Base-by-base conservation (phyloP, 129 eudicot genomes). In the Chrysanthemum lavandulifolium region DNA sequence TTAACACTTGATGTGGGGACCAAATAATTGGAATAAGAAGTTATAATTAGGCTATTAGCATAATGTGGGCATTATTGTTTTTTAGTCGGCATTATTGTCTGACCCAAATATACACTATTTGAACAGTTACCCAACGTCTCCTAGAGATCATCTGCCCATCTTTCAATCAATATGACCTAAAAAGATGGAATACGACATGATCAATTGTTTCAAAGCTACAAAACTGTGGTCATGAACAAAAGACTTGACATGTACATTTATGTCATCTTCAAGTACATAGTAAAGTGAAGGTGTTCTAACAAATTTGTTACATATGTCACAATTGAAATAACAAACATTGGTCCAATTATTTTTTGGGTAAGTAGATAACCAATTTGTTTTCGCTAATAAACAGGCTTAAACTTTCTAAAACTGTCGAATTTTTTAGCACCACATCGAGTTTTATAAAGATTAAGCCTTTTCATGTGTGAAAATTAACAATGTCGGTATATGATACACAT, bases 11-110 rank as follows among this genome's bases (percentile, higher is more conserved):
- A 40, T 59, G 82, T 78, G 82, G 77, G 64, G 81, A 52, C 73
- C 72, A 64, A 16, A 61, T 8, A 66, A 78, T 63, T 71, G 76
- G 81, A 71, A 78, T 71, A 53, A 40, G 82, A 71, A 67, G 82
- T n/a, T n/a, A n/a, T n/a, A n/a, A n/a, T n/a, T n/a, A n/a, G n/a
- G n/a, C n/a, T n/a, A n/a, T n/a, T n/a, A n/a, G n/a, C n/a, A 56
- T 78, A 72, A 64, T 33, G 61, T 54, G 45, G 73, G 16, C 13
- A 78, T 72, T 72, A 71, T 71, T 77, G 29, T 14, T 72, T 72
- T 64, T 78, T 72, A 16, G 73, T 72, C 72, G 58, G 54, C 51
- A 65, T 55, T 72, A 68, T 71, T 55, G 65, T 29, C 55, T 68
- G 48, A 58, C 62, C 40, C 72, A 74, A 36, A 40, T 4, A 62